Evolutionary conservation across 768 basidiomycete species (phyloP), one percentile per base, ranked within the genome.

Genomic region (Russula dissimulans): DNA sequence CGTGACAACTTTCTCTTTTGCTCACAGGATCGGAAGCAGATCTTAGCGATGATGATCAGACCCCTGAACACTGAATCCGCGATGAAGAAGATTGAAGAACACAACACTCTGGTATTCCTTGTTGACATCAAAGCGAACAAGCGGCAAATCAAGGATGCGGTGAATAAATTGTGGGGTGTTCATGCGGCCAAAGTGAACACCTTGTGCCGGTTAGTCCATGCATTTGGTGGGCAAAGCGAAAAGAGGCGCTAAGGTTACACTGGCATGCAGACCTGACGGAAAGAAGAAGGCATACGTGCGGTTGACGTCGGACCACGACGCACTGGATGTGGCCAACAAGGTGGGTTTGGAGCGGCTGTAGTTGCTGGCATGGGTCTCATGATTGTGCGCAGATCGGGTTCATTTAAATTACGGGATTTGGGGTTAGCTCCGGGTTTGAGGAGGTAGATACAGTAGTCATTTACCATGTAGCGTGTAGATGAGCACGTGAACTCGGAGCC

Each of bases 41-140:
- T n/a, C n/a, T 36, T 22, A 95, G 92, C 14, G 14, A 32, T 43
- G 36, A 7, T 6, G 11, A 7, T 0, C 58, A 90, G 87, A 54
- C 91, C 91, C 17, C 73, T 93, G 74, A 95, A 93, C 85, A 95
- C 93, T 15, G 95, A 98, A 76, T 87, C 85, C 12, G 95, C 95
- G 64, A 97, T 98, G 95, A 95, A 97, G 84, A 97, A 99, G 84
- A 99, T 99, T 60, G 95, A 99, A 81, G 95, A 97, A 76, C 87
- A 97, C 81, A 98, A 99, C 77, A 99, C 97, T 36, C 84, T 98
- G 60, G 97, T 99, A 61, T 99, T 98, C 81, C 87, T 98, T 62
- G 94, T 97, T 55, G 95, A 97, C 75, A 70, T 97, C 74, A 86
- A 84, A 73, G 79, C 92, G 67, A 99, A 97, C 85, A 99, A 99